Evolutionary conservation across 768 basidiomycete species (phyloP).

Genomic region (Wakefieldia striispora): DNA sequence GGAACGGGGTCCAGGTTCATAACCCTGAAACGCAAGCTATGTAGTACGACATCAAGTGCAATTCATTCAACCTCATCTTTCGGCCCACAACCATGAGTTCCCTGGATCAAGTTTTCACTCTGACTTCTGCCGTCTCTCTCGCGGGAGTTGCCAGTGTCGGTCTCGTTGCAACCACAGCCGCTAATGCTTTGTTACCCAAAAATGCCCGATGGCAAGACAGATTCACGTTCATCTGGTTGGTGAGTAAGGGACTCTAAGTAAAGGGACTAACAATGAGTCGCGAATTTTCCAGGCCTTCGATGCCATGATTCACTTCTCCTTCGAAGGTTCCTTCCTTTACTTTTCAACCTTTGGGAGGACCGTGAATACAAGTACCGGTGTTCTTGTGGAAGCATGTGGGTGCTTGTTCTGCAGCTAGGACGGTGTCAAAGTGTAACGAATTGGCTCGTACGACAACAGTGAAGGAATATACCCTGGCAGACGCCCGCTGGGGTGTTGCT

Average conservation of each 20-base stretch:
- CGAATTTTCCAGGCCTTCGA: constrained; percentile 60
- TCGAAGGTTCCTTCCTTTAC: constrained; percentile 81
- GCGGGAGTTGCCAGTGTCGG: constrained; percentile 54
- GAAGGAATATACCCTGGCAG: constrained; percentile 79
- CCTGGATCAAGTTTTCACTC: constrained; percentile 42
- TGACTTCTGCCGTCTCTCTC: constrained; percentile 63
- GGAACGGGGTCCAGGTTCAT: neutral
- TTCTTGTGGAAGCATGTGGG: constrained; percentile 75
- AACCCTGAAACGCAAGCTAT: too few species aligned
- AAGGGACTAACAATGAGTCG: neutral
- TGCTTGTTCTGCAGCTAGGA: neutral
- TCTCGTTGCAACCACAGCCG: constrained; percentile 48
- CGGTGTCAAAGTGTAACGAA: neutral
- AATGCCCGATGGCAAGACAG: constrained; percentile 62
- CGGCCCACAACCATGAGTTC: constrained; percentile 16
- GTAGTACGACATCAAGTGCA: too few species aligned
- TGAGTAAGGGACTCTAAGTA: constrained; percentile 32
- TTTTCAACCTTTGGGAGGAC: constrained; percentile 71
- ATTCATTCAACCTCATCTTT: neutral
- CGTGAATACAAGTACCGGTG: constrained; percentile 66
- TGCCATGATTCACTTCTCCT: constrained; percentile 72
- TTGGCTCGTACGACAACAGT: constrained; percentile 39
- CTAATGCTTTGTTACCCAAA: constrained; percentile 60
- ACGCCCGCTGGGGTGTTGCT: constrained; percentile 76
- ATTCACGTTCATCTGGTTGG: constrained; percentile 78